Conservation (phyloP, 2,329 filamentous ascomycete genomes). For the Clarireedia paspali region DNA sequence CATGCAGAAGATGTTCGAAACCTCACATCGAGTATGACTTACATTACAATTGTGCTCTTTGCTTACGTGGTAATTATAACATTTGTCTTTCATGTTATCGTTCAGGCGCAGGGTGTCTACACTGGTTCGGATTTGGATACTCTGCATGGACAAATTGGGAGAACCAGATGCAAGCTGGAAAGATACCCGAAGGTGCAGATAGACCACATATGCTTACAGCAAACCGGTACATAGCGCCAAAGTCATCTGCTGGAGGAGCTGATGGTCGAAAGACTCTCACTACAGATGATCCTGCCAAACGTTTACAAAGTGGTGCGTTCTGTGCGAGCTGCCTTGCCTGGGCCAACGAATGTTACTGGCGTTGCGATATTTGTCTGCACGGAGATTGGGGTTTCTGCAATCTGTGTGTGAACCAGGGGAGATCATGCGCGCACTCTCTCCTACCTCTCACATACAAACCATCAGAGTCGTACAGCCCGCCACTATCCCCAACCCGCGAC, state of each 20-base stretch:
- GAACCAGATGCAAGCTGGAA: conserved; percentile 32
- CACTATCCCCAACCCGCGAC: conserved; percentile 35
- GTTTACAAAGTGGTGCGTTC: conserved; percentile 74
- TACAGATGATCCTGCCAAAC: conserved; percentile 56
- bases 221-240: conserved; percentile 47
- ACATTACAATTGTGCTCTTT: conserved; percentile 74
- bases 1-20: conserved; percentile 64
- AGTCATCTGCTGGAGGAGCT: conserved; percentile 40
- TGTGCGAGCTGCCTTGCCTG: conserved; percentile 68
- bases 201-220: conserved; percentile 51
- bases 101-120: conserved; percentile 63
- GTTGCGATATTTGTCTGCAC: conserved; percentile 78
- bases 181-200: conserved; percentile 30
- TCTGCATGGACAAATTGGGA: conserved; percentile 63
- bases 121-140: conserved; percentile 85
- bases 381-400: conserved; percentile 96
- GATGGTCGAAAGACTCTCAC: conserved; percentile 52
- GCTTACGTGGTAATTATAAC: conserved; percentile 64
- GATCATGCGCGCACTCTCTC: conserved; percentile 73
- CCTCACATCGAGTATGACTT: conserved; percentile 74
- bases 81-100: conserved; percentile 79
- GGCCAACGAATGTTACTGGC: conserved; percentile 83
- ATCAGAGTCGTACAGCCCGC: conserved; percentile 27
- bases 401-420: conserved; percentile 73
- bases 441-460: conserved; percentile 63